Conservation (phyloP, 495 filamentous ascomycete species). For the Penicillium argentinense region DNA sequence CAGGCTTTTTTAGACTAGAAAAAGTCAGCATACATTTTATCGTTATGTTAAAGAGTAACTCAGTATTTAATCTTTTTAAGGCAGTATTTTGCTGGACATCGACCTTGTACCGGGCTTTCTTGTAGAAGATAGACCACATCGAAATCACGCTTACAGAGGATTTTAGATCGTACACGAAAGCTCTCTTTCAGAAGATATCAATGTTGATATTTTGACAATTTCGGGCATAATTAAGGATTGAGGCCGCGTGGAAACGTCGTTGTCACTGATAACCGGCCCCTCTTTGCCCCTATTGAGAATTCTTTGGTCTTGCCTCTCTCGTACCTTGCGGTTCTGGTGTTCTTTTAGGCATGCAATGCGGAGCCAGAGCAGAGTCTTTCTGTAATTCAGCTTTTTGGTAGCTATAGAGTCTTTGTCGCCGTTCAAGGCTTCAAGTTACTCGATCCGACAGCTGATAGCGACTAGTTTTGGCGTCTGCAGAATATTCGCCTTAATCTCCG, state of each 20-base stretch:
- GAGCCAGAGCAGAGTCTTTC: slow-evolving; percentile 12
- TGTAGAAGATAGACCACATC: slow-evolving; percentile 22
- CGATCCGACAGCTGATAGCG: slow-evolving; percentile 11
- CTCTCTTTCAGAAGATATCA: slow-evolving; percentile 20
- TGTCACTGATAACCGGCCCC: slow-evolving; percentile 10
- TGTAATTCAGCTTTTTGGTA: slow-evolving; percentile 16
- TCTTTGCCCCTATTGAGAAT: slow-evolving; percentile 17
- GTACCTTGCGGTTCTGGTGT: slow-evolving; percentile 18
- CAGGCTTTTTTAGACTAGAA: slow-evolving; percentile 14
- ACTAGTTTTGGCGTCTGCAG: slow-evolving; percentile 13
- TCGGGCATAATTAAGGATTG: slow-evolving; percentile 22
- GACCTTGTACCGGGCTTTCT: slow-evolving; percentile 17
- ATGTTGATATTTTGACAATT: slow-evolving; percentile 11
- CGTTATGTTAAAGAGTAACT: slow-evolving; percentile 7
- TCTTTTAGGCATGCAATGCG: slow-evolving; percentile 11
- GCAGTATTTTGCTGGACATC: slow-evolving; percentile 13
- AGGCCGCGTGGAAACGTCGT: slow-evolving; percentile 16
- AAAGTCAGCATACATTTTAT: slow-evolving; percentile 12
- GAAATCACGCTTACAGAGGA: slow-evolving; percentile 16
- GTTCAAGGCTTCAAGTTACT: slow-evolving; percentile 5
- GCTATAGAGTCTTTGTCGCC: slow-evolving; percentile 4
- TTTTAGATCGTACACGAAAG: slow-evolving; percentile 21
- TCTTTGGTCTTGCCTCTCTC: slow-evolving; percentile 17
- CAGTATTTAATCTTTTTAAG: slow-evolving; percentile 10
- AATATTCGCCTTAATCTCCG: slow-evolving; percentile 16